Base-by-base conservation (phyloP, 1,284 basidiomycete species). In the Fomes fomentarius region DNA sequence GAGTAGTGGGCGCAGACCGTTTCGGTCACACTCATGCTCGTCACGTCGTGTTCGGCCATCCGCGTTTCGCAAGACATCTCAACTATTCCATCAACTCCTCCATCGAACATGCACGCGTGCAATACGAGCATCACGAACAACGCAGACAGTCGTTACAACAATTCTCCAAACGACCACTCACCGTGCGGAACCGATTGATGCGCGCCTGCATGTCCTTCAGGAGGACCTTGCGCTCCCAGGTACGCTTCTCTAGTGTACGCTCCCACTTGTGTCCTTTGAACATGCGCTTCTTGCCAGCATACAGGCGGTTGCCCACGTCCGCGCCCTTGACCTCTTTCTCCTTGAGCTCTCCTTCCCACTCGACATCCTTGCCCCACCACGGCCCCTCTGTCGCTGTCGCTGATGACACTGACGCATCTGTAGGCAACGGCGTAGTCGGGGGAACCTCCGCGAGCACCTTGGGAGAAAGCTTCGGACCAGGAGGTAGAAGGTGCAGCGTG, bases 211-310 rank as follows among this genome's bases (percentile, higher is more conserved):
- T 91, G 66, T 84, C 80, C 65, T 81, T 77, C 78, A 91, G 72
- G 52, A 88, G 71, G 51, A 83, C 76, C 55, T 71, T 72, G 54
- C 74, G 80, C 63, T 76, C 78, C 63, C 70, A 71, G 49, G 72
- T 66, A 60, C 73, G 74, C 63, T 76, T 74, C 50, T 74, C 74
- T 60, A 73, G 74, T 58, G 74, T 67, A 35, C 88, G 80, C 71
- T 92, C 86, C 85, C 86, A 90, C 64, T 83, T 88, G 77, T 92
- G 89, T 21, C 90, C 90, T 76, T 92, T 93, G 81, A 93, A 92
- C 89, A 92, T 91, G 60, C 80, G 76, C 75, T 83, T 86, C 78
- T 81, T 87, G 55, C 77, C 83, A 14, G 85, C 82, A 61, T 92
- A 92, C 63, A 92, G 70, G 47, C 80, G 77, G 59, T 80, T 80